Conservation (phyloP, 1,284 basidiomycete genomes). For the Microbotryomycetes sp. region DNA sequence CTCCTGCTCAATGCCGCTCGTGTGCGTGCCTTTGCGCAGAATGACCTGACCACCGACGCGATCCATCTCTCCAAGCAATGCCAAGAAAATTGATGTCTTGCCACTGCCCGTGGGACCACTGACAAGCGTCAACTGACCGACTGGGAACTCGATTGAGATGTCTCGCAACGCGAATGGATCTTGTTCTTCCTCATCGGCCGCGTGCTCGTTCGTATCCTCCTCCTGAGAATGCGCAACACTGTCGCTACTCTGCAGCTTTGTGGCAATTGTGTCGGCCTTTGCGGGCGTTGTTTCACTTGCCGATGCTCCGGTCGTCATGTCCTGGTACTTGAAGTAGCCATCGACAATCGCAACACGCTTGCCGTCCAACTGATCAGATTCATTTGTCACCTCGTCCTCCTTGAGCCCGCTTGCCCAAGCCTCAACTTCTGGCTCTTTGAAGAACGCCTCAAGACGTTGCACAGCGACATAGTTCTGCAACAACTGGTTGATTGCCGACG, state of each 20-base stretch:
- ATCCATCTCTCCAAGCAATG: conserved; percentile 55
- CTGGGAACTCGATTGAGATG: conserved; percentile 61
- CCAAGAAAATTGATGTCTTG: conserved; percentile 58
- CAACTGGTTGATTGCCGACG: conserved; percentile 58
- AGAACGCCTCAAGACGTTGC: conserved; percentile 70
- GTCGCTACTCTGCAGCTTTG: conserved; percentile 10
- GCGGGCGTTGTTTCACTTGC: background rate
- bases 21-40: conserved; percentile 57
- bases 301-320: background rate
- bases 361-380: background rate
- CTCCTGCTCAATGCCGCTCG: background rate
- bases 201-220: background rate
- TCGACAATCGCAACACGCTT: conserved; percentile 46
- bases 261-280: conserved; percentile 34
- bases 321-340: conserved; percentile 37
- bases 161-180: conserved; percentile 60
- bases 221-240: background rate
- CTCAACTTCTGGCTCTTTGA: conserved; percentile 70
- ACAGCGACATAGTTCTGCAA: conserved; percentile 61
- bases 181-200: conserved; percentile 13
- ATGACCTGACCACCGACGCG: conserved; percentile 55
- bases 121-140: conserved; percentile 58
- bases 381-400: background rate
- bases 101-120: conserved; percentile 73
- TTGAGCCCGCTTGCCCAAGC: background rate